These are phyloP conservation scores for Pilaira anomala DNA, from an alignment of 192 early-diverging fungal species.

Conservation along the genomic window DNA sequence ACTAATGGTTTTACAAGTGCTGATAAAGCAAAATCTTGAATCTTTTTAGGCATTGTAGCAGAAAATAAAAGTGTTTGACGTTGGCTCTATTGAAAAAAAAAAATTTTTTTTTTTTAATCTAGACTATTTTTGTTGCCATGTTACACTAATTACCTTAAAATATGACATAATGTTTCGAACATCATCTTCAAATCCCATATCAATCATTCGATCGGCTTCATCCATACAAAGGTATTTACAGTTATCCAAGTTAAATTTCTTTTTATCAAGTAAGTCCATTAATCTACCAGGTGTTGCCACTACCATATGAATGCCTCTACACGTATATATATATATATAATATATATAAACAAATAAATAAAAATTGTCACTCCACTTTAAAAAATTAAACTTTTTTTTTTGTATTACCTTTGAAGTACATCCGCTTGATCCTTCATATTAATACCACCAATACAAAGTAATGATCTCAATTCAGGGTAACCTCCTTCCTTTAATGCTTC, in stretches of 20 bases:
- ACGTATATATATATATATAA: not conserved
- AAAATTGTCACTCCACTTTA: no score
- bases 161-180: slow-evolving; percentile 93
- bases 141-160: no score
- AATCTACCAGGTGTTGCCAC: slow-evolving; percentile 94
- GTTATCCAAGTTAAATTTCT: slow-evolving; percentile 83
- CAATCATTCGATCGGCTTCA: slow-evolving; percentile 98
- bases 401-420: slow-evolving; percentile 55
- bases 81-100: no score
- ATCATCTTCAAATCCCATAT: slow-evolving; percentile 98
- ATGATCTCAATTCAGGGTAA: slow-evolving; percentile 69
- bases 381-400: no score
- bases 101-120: not conserved
- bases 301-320: slow-evolving; percentile 86
- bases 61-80: slow-evolving; percentile 94
- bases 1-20: slow-evolving; percentile 86
- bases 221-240: slow-evolving; percentile 94
- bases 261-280: slow-evolving; percentile 86
- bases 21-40: slow-evolving; percentile 91
- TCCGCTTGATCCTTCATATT: slow-evolving; percentile 85
- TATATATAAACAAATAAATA: not conserved
- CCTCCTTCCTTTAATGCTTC: slow-evolving; percentile 56
- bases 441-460: slow-evolving; percentile 95
- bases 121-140: not conserved
- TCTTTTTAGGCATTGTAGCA: slow-evolving; percentile 93